A percentile compares a stretch with the other conserved stretches of the same genome.
Conservation (phyloP, 2,329 filamentous ascomycete species). For the Alternaria angustiovoidea region DNA sequence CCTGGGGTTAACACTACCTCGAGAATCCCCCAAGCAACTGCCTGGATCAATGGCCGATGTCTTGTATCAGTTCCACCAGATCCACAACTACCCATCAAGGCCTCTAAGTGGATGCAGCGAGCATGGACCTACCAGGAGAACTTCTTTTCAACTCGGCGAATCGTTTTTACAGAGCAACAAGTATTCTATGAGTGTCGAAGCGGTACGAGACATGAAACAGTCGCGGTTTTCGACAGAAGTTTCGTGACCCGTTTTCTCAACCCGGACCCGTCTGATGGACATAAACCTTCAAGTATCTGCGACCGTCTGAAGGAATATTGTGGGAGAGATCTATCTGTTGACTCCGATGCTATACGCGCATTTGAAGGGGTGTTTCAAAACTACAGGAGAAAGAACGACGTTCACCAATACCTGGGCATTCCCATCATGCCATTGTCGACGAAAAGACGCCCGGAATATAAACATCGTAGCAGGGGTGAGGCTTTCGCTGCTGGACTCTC, state of each 20-base stretch:
- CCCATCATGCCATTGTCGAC: no score
- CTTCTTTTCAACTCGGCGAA: neutral
- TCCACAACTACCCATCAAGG: neutral
- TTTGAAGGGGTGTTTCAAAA: neutral
- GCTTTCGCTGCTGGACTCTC: neutral
- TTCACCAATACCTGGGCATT: no score
- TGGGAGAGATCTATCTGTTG: neutral
- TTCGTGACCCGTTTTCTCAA: no score
- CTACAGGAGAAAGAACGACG: rapidly evolving
- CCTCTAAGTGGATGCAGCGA: neutral
- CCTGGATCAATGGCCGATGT: neutral
- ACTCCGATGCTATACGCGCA: neutral
- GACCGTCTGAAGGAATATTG: rapidly evolving
- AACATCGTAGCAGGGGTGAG: neutral
- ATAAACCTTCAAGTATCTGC: no score
- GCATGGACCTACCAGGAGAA: neutral
- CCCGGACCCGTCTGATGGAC: no score
- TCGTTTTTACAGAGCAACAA: neutral
- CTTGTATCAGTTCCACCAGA: neutral
- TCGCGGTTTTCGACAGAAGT: no score
- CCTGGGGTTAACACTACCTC: neutral
- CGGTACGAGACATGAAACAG: no score
- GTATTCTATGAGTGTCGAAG: neutral
- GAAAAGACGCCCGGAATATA: no score
- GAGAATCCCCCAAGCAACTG: neutral